Percentiles rank a stretch among this genome's conserved stretches.
Conservation (phyloP, 1,139 yeast genomes). For the Kluyveromyces sp. region DNA sequence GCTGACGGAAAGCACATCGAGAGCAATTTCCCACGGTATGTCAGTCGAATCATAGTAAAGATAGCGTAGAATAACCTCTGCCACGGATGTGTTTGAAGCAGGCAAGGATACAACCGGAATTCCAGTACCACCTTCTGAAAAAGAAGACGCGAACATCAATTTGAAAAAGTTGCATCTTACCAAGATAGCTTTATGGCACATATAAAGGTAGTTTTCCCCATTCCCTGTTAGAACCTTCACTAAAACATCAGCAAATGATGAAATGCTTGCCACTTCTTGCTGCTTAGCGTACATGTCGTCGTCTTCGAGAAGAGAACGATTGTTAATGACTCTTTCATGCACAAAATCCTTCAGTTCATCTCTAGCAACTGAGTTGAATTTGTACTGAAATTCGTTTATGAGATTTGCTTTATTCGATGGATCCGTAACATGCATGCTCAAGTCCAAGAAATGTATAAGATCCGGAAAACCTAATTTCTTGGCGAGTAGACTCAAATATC, state of each 20-base stretch:
- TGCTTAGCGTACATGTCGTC: slow-evolving; percentile 22
- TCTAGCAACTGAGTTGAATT: slow-evolving; percentile 44
- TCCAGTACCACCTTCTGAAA: slow-evolving; percentile 32
- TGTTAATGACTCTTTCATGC: slow-evolving; percentile 35
- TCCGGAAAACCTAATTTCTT: slow-evolving; percentile 35
- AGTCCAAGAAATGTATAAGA: slow-evolving; percentile 34
- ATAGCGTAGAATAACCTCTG: slow-evolving; percentile 49
- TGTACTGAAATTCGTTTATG: slow-evolving; percentile 41
- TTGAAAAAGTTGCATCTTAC: slow-evolving; percentile 58
- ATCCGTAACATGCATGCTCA: slow-evolving; percentile 19
- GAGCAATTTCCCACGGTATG: slow-evolving; percentile 43
- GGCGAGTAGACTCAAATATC: slow-evolving; percentile 34
- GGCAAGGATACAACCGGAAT: slow-evolving; percentile 37
- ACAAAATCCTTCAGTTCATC: slow-evolving; percentile 40
- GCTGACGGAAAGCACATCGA: slow-evolving; percentile 54
- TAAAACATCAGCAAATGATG: slow-evolving; percentile 45
- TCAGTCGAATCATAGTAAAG: slow-evolving; percentile 55
- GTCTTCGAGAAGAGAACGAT: slow-evolving; percentile 16
- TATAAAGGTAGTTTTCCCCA: slow-evolving; percentile 38
- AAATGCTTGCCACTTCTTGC: slow-evolving; percentile 12
- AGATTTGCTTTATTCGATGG: slow-evolving; percentile 36
- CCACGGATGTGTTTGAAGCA: slow-evolving; percentile 36
- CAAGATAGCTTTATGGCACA: slow-evolving; percentile 57
- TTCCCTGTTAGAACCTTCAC: slow-evolving; percentile 34
- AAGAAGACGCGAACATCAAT: slow-evolving; percentile 53